Conservation (phyloP, 140 eudicot species). For the Cichorium intybus region DNA sequence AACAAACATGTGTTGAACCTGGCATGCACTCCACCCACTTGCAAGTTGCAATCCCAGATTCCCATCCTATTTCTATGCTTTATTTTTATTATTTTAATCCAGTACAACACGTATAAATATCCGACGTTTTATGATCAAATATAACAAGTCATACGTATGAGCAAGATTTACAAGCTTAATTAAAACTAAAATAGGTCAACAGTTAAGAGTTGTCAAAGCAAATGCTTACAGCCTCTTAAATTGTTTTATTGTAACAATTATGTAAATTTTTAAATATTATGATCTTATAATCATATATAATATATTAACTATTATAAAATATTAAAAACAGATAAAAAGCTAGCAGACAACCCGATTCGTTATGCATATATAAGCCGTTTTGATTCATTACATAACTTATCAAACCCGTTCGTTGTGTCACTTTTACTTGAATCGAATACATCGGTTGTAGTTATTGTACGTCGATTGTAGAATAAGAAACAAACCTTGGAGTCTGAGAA, state of each 20-base stretch:
- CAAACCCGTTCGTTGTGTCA: not conserved
- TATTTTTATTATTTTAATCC: no score
- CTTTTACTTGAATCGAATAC: not conserved
- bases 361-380: no score
- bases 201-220: no score
- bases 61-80: not conserved
- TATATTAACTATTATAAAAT: no score
- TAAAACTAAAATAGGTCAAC: no score
- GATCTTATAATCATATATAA: not conserved
- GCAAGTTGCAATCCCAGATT: not conserved
- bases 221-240: not conserved
- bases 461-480: not conserved
- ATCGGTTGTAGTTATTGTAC: not conserved
- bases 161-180: not conserved
- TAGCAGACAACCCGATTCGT: not conserved
- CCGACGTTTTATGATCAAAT: not conserved
- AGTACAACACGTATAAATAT: no score
- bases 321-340: not conserved
- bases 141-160: not conserved
- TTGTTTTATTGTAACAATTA: no score
- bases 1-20: conserved; percentile 18
- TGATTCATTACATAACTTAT: no score
- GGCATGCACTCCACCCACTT: conserved; percentile 21
- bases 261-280: no score
- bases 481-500: conserved; percentile 32